phyloP scores from a whole-genome alignment of 148 eudicot species.

The Fagopyrum homotropicum region DNA sequence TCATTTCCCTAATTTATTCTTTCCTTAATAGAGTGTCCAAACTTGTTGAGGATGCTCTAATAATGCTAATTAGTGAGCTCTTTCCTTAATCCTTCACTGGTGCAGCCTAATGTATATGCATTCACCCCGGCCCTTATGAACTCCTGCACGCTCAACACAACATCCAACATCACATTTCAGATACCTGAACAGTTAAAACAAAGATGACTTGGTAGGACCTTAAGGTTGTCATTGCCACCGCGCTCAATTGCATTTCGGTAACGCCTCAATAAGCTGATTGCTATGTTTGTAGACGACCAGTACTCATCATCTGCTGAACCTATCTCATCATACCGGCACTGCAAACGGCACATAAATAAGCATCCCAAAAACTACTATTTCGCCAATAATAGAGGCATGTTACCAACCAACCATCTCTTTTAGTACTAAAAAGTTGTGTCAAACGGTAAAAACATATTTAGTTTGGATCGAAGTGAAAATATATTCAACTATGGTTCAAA shows the following conservation, averaged over 20 bases:
- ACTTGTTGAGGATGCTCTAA: no score
- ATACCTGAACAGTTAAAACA: not conserved
- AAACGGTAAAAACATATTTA: no score
- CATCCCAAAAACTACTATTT: not conserved
- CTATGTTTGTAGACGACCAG: constrained; percentile 90
- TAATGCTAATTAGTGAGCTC: constrained; percentile 60
- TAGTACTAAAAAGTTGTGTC: no score
- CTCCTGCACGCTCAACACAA: constrained; percentile 40
- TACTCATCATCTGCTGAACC: constrained; percentile 76
- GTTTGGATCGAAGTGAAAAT: no score
- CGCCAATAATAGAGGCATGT: not conserved
- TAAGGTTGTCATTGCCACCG: constrained; percentile 86
- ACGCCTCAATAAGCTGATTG: constrained; percentile 78
- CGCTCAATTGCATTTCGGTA: constrained; percentile 73
- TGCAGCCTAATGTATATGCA: constrained; percentile 93
- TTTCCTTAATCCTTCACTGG: constrained; percentile 74
- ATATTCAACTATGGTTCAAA: no score
- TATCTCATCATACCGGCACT: constrained; percentile 67
- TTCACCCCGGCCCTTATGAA: constrained; percentile 91
- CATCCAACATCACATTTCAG: constrained; percentile 14
- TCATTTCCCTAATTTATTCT: no score
- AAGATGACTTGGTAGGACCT: constrained; percentile 28
- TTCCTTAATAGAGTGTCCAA: no score
- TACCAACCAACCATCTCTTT: constrained; percentile 67
- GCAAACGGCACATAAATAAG: constrained; percentile 7